Evolutionary conservation across 352 stramenopile species (phyloP).

Genomic region (Phytophthora chlamydospora): DNA sequence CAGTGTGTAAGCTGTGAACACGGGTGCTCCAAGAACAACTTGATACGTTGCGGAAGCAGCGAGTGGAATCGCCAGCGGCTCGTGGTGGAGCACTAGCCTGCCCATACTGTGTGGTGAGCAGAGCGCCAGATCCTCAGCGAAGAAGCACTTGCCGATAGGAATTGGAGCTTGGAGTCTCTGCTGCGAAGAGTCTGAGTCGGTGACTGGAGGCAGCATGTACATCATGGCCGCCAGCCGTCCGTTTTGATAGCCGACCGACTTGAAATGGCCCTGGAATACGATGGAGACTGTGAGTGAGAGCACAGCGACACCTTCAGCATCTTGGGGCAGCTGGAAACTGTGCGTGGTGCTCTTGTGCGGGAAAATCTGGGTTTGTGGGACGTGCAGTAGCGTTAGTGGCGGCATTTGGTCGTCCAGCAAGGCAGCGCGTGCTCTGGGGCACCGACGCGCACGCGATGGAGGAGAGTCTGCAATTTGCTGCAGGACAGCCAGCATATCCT

Average conservation of each 20-base stretch:
- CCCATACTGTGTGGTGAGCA: conserved; percentile 72
- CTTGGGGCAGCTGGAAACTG: conserved; percentile 57
- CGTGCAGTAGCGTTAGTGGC: conserved; percentile 42
- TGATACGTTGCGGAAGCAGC: conserved; percentile 63
- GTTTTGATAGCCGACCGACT: conserved; percentile 71
- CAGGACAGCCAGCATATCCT: conserved; percentile 42
- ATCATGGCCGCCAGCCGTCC: conserved; percentile 78
- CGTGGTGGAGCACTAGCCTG: conserved; percentile 69
- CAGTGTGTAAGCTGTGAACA: conserved; percentile 74
- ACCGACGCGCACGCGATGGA: conserved; percentile 9
- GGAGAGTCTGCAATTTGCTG: conserved; percentile 28
- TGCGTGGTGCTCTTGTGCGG: conserved; percentile 71
- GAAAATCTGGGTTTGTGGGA: conserved; percentile 54
- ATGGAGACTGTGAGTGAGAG: conserved; percentile 64
- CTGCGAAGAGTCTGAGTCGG: conserved; percentile 11
- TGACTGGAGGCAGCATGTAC: conserved; percentile 55
- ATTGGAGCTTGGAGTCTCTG: conserved; percentile 33
- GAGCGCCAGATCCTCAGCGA: conserved; percentile 55
- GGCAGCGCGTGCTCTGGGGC: conserved; percentile 27
- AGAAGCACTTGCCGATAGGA: conserved; percentile 63
- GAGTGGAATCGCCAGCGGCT: conserved; percentile 59
- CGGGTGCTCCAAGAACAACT: conserved; percentile 72
- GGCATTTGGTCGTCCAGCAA: conserved; percentile 44
- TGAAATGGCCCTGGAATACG: conserved; percentile 81
- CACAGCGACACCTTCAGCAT: conserved; percentile 39